Base-by-base conservation (phyloP, 1,139 yeast species). In the Groenewaldozyma sp. region DNA sequence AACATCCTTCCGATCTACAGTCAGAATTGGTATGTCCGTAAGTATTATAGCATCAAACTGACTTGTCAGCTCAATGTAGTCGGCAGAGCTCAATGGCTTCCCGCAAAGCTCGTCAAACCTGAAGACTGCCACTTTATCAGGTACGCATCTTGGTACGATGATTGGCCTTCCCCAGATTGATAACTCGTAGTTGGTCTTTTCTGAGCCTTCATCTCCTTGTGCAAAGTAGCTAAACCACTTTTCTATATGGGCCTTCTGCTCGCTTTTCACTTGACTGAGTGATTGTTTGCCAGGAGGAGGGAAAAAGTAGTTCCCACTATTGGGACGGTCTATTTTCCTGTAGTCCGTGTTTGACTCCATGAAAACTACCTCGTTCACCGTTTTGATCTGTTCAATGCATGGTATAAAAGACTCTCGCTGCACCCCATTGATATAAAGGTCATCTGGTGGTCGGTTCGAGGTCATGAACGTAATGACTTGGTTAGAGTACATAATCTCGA, bases 401-500 rank as follows among this genome's bases (percentile, higher is more conserved):
- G 98, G 98, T 39, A 91, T 73, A 53, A 91, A 91, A 19, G 91
- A 79, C 44, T 78, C 82, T 48, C 98, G 69, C 62, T 91, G 98
- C 37, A 91, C 81, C 24, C 98, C 98, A 60, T 91, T 86, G 51
- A 82, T 74, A 65, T 91, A 91, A 45, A 91, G 69, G 49, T 87
- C 96, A 57, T 82, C 93, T 0, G 98, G 98, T 0, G 91, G 93
- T 52, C 98, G 75, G 63, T 91, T 91, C 7, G 95, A 84, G 0
- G 98, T 91, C 28, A 95, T 91, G 65, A 91, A 88, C 11, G 93
- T 64, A 2, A 88, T 78, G 20, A 87, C 79, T 0, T 97, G 97
- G 55, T 80, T 81, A 34, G 77, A 72, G 38, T 77, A 61, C 37
- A 91, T 60, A 35, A 77, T 65, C 22, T 73, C 70, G 38, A 87